Evolutionary conservation across 306 rosid species (phyloP), one percentile per base, ranked within the genome.

Genomic region (Lathyrus aphaca): DNA sequence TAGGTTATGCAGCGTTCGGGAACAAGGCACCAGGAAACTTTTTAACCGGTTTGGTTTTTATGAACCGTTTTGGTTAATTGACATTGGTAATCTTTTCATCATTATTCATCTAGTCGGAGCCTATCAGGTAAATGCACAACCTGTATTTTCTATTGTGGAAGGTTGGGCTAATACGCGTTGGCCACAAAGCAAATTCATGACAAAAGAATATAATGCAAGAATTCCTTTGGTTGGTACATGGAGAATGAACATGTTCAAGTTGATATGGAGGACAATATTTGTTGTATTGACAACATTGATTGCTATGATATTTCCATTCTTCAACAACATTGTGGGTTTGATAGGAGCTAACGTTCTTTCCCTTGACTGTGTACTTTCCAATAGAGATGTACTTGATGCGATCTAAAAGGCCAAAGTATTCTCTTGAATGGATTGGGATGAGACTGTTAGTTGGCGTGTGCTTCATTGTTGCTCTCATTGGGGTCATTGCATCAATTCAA

Each of bases 261-360:
- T 32, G 38, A 32, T 32, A 32, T 32, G 38, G 38, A 6, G 38
- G 38, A 6, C 38, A 32, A 32, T 19, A 0, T 89, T 18, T 8
- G 96, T 89, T 48, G 51, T 72, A 67, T 10, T 64, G 17, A 60
- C 88, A 0, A 60, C 82, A 0, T 40, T 63, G 21, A 0, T 79
- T 11, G 86, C 92, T 4, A 81, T 83, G 42, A 0, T 85, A 8
- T 30, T 89, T 3, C 96, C 96, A 0, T 87, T 89, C 80, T 89
- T 89, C 82, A 89, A 32, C 38, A 32, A 32, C 38, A 32, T 32
- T 32, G 38, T 32, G 2, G 38, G 38, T 32, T 32, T 32, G 38
- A 32, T 32, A 6, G 38, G 38, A 32, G 38, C 38, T 32, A 32
- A 6, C 8, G 8, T 32, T 32, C 38, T 32, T 32, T 32, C 38